Conservation (phyloP, 2,329 filamentous ascomycete species). For the Bipolaris sorokiniana region DNA sequence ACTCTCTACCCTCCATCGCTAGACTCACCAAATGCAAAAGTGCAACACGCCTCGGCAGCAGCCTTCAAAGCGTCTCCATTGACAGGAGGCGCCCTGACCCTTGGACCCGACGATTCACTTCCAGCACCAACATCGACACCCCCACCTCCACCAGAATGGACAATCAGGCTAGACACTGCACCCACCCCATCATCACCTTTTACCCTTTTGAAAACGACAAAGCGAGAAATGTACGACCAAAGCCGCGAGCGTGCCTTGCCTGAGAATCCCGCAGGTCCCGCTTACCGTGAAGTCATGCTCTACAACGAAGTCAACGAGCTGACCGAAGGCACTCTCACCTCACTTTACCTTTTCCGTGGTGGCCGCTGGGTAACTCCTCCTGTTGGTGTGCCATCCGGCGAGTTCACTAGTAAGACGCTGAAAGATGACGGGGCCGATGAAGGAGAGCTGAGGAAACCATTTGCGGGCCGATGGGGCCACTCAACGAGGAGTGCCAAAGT, state of each 20-base stretch:
- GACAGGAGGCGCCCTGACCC: constrained; percentile 44
- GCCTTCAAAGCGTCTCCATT: constrained; percentile 42
- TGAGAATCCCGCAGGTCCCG: constrained; percentile 27
- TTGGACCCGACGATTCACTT: constrained; percentile 40
- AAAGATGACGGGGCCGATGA: constrained; percentile 35
- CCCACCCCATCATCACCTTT: constrained; percentile 64
- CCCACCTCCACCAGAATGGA: constrained; percentile 49
- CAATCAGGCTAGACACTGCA: constrained; percentile 60
- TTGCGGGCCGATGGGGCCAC: constrained; percentile 49
- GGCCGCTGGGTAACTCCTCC: constrained; percentile 82
- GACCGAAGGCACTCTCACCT: constrained; percentile 87
- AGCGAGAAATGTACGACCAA: constrained; percentile 71
- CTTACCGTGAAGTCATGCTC: constrained; percentile 73
- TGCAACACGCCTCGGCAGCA: constrained; percentile 29
- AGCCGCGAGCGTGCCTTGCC: constrained; percentile 70
- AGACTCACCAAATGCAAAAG: constrained; percentile 52
- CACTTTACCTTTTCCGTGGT: constrained; percentile 77
- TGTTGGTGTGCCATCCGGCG: constrained; percentile 42
- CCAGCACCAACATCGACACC: constrained; percentile 28
- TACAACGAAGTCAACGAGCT: constrained; percentile 69
- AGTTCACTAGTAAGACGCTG: constrained; percentile 29
- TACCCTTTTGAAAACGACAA: constrained; percentile 86
- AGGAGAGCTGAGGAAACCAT: constrained; percentile 44
- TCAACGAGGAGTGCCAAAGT: constrained; percentile 52
- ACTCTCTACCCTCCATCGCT: constrained; percentile 66